A percentile compares a stretch with the other conserved stretches of the same genome.
phyloP scores from a whole-genome alignment of 169 alveolate genomes.

The Plasmodium gallinaceum region DNA sequence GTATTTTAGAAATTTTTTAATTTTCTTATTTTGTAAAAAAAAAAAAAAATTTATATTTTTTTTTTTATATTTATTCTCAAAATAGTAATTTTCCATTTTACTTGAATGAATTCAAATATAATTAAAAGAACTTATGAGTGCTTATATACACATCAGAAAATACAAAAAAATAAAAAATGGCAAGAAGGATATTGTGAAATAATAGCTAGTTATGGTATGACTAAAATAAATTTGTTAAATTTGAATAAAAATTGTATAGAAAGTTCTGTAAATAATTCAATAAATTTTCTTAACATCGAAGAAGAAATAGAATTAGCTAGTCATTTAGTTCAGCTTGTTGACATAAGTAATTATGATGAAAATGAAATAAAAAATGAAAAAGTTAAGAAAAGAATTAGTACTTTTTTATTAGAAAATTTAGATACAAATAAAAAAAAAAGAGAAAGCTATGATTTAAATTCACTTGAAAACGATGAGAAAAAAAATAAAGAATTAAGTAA shows the following conservation, averaged over 20 bases:
- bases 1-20: too few species aligned
- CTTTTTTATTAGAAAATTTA: neutral
- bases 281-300: constrained; percentile 14
- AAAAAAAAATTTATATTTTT: too few species aligned
- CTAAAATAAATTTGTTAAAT: constrained; percentile 41
- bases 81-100: neutral
- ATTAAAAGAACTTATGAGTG: constrained; percentile 62
- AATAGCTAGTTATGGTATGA: constrained; percentile 32
- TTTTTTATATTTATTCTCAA: too few species aligned
- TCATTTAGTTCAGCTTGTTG: constrained; percentile 37
- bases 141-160: constrained; percentile 66
- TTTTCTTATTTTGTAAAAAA: too few species aligned
- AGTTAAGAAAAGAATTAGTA: constrained; percentile 12
- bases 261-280: constrained; percentile 8
- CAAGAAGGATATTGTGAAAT: constrained; percentile 65
- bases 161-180: constrained; percentile 68
- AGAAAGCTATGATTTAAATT: neutral
- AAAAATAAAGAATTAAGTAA: neutral
- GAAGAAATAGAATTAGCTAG: constrained; percentile 35
- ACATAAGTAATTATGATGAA: constrained; percentile 23
- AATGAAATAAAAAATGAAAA: neutral
- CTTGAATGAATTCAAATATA: constrained; percentile 9
- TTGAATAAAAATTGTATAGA: constrained; percentile 28
- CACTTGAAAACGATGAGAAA: neutral
- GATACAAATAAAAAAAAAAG: constrained; percentile 5